Evolutionary conservation across 1,139 yeast genomes (phyloP).

Genomic region (Yamadazyma triangularis): DNA sequence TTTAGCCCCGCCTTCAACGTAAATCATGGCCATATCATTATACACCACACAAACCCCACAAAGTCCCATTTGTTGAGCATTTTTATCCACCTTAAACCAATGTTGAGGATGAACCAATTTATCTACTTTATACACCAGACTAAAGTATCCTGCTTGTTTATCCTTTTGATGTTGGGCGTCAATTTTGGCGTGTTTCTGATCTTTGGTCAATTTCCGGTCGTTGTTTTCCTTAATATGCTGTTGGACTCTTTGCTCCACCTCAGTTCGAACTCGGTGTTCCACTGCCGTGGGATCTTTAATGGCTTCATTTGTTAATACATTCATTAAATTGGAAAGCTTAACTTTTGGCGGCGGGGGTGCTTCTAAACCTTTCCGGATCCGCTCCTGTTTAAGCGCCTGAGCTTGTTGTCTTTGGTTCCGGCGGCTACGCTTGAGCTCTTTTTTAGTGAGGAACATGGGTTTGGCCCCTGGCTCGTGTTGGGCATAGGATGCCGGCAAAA

Average conservation of each 20-base stretch:
- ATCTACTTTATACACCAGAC: conserved; percentile 58
- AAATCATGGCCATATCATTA: conserved; percentile 51
- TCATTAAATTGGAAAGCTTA: conserved; percentile 76
- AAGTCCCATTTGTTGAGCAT: conserved; percentile 69
- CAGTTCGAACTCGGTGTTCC: conserved; percentile 65
- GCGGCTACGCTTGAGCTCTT: conserved; percentile 71
- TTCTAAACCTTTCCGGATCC: conserved; percentile 74
- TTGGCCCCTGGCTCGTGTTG: conserved; percentile 30
- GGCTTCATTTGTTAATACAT: conserved; percentile 81
- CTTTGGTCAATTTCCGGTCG: conserved; percentile 56
- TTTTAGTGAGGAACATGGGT: conserved; percentile 64
- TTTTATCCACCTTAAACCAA: conserved; percentile 67
- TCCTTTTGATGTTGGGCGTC: conserved; percentile 45
- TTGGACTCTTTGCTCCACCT: conserved; percentile 60
- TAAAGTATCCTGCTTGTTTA: conserved; percentile 41
- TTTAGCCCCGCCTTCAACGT: conserved; percentile 71
- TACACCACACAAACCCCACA: conserved; percentile 50
- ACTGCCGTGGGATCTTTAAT: conserved; percentile 86
- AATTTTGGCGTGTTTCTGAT: conserved; percentile 49
- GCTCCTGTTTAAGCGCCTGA: conserved; percentile 70
- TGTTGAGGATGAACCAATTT: conserved; percentile 61
- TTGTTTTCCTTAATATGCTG: conserved; percentile 61
- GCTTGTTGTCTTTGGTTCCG: conserved; percentile 62
- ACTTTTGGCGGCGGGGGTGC: conserved; percentile 92
- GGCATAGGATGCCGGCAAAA: conserved; percentile 56